Percentiles rank a stretch among this genome's conserved stretches.
These are phyloP conservation scores for Sugiyamaella floridensis DNA, from an alignment of 805 yeast genomes.

Conservation along the genomic window DNA sequence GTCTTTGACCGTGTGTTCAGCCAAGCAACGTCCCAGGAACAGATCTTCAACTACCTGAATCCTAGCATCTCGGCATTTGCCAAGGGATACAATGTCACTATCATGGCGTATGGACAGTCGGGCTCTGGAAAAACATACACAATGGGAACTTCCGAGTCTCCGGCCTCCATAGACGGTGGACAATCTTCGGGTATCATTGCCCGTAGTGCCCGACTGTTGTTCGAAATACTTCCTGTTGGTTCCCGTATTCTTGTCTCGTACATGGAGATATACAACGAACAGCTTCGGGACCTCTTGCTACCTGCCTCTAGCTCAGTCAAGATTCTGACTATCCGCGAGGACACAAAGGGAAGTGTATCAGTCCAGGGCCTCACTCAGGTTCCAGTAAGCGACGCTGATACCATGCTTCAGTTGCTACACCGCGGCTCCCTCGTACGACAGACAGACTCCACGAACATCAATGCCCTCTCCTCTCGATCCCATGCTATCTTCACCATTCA, in stretches of 20 bases:
- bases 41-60: conserved; percentile 13
- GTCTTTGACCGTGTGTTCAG: conserved; percentile 19
- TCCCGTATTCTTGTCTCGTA: conserved; percentile 38
- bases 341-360: conserved; percentile 47
- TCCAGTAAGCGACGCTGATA: conserved; percentile 36
- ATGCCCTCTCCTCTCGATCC: conserved; percentile 62
- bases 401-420: conserved; percentile 38
- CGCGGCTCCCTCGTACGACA: conserved; percentile 49
- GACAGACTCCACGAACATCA: conserved; percentile 60
- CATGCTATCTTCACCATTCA: conserved; percentile 62
- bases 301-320: conserved; percentile 5
- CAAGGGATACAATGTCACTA: conserved; percentile 22
- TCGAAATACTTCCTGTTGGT: background rate
- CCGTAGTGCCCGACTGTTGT: background rate
- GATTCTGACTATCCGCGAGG: conserved; percentile 45
- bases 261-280: conserved; percentile 66
- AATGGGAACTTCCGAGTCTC: conserved; percentile 32
- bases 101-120: conserved; percentile 31
- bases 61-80: conserved; percentile 11
- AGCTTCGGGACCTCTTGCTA: conserved; percentile 51
- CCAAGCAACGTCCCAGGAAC: conserved; percentile 17
- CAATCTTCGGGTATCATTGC: conserved; percentile 1
- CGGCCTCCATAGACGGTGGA: background rate
- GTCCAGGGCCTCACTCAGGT: conserved; percentile 52
- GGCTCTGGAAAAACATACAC: conserved; percentile 34